Percentiles rank a stretch among this genome's conserved stretches.
Conservation (phyloP, 2,329 filamentous ascomycete genomes). For the Diaporthe sp. region DNA sequence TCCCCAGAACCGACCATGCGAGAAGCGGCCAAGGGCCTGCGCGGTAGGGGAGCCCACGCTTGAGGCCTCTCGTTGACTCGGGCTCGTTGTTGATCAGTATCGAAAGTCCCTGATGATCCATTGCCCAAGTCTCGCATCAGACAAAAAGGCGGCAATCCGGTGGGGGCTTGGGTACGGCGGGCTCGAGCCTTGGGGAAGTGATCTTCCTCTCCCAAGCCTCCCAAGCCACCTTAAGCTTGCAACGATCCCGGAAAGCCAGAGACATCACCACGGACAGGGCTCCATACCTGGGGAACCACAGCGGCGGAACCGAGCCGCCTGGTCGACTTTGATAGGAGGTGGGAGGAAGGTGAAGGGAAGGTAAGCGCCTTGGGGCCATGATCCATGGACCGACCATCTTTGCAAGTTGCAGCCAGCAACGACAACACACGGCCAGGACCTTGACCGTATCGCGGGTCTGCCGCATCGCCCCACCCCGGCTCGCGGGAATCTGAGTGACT, state of each 20-base stretch:
- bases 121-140: constrained; percentile 23
- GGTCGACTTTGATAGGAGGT: constrained; percentile 24
- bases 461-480: constrained; percentile 11
- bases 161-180: constrained; percentile 28
- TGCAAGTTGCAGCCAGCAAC: constrained; percentile 8
- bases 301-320: constrained; percentile 24
- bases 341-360: background rate
- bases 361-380: constrained; percentile 26
- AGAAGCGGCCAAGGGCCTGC: constrained; percentile 1
- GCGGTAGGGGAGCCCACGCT: constrained; percentile 27
- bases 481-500: constrained; percentile 28
- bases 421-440: constrained; percentile 7
- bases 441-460: constrained; percentile 29
- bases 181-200: constrained; percentile 25
- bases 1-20: constrained; percentile 15
- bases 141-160: constrained; percentile 28
- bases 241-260: constrained; percentile 15
- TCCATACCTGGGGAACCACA: constrained; percentile 17
- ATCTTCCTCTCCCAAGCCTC: constrained; percentile 32
- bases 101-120: constrained; percentile 34
- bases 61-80: constrained; percentile 35
- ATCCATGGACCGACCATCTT: background rate
- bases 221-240: constrained; percentile 24
- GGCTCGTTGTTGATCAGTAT: constrained; percentile 33
- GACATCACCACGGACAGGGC: constrained; percentile 17